These are phyloP conservation scores for Colletotrichum tabaci DNA, from an alignment of 2,329 filamentous ascomycete species.

Conservation along the genomic window DNA sequence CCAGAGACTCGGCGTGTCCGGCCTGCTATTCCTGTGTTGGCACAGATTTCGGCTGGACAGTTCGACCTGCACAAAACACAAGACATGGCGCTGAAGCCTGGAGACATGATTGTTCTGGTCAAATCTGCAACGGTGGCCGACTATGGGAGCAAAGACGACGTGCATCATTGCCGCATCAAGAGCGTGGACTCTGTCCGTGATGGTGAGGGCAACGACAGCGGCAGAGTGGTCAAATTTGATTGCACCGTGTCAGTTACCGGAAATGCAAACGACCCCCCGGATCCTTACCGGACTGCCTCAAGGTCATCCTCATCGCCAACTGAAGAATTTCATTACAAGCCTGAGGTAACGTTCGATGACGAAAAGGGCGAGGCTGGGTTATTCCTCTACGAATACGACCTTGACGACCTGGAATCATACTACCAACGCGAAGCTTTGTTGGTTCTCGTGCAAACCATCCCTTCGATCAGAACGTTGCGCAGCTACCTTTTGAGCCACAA, in stretches of 20 bases:
- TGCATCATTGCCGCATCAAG: conserved; percentile 38
- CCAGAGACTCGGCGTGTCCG: not conserved
- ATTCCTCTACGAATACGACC: conserved; percentile 67
- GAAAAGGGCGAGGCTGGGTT: conserved; percentile 43
- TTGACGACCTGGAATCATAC: conserved; percentile 65
- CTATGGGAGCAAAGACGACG: not conserved
- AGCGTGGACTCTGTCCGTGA: conserved; percentile 42
- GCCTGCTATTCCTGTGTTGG: conserved; percentile 28
- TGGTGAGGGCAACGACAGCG: conserved; percentile 51
- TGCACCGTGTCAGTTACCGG: not conserved
- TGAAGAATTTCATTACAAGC: not conserved
- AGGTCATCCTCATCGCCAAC: not conserved
- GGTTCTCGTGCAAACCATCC: conserved; percentile 71
- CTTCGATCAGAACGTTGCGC: conserved; percentile 72
- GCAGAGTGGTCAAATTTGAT: conserved; percentile 32
- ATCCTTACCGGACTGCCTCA: not conserved
- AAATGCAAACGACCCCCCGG: not conserved
- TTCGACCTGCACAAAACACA: conserved; percentile 48
- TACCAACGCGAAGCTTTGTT: conserved; percentile 67
- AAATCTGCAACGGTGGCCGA: conserved; percentile 4
- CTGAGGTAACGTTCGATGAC: not conserved
- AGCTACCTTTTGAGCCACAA: conserved; percentile 59
- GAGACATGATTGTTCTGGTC: conserved; percentile 32
- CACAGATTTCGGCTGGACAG: conserved; percentile 36
- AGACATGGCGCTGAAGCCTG: conserved; percentile 18